Conservation (phyloP, 495 filamentous ascomycete genomes). For the Aspergillus incahuasiensis region DNA sequence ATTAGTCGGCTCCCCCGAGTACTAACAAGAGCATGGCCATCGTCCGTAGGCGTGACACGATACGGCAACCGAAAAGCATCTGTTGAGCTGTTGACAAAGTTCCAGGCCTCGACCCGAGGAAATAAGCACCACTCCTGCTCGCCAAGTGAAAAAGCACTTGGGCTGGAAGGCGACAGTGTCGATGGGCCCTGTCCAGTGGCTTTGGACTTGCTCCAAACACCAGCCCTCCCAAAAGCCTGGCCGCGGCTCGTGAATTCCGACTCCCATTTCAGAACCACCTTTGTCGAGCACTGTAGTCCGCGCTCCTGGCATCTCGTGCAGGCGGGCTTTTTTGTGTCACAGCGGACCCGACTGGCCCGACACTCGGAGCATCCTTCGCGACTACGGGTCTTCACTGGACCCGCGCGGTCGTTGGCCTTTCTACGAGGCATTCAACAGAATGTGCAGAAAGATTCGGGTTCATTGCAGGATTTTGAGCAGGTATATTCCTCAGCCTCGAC, state of each 20-base stretch:
- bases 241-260: constrained; percentile 42
- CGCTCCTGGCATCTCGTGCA: constrained; percentile 38
- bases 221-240: constrained; percentile 41
- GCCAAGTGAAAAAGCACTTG: constrained; percentile 13
- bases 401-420: constrained; percentile 41
- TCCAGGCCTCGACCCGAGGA: constrained; percentile 30
- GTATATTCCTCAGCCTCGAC: background rate
- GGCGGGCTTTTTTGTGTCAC: constrained; percentile 39
- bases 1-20: background rate
- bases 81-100: constrained; percentile 36
- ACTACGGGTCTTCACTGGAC: constrained; percentile 42
- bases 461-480: constrained; percentile 5
- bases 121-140: constrained; percentile 31
- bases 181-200: constrained; percentile 9
- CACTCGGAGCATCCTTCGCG: constrained; percentile 43
- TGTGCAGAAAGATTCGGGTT: constrained; percentile 4
- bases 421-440: constrained; percentile 37
- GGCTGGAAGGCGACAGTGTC: constrained; percentile 11
- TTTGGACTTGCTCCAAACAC: constrained; percentile 38
- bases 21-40: constrained; percentile 24
- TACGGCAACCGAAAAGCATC: constrained; percentile 29
- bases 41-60: constrained; percentile 25
- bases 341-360: constrained; percentile 40
- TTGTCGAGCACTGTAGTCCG: constrained; percentile 36
- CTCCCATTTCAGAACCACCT: constrained; percentile 43